phyloP scores from a whole-genome alignment of 2,329 filamentous ascomycete genomes.

The Cladophialophora exuberans region DNA sequence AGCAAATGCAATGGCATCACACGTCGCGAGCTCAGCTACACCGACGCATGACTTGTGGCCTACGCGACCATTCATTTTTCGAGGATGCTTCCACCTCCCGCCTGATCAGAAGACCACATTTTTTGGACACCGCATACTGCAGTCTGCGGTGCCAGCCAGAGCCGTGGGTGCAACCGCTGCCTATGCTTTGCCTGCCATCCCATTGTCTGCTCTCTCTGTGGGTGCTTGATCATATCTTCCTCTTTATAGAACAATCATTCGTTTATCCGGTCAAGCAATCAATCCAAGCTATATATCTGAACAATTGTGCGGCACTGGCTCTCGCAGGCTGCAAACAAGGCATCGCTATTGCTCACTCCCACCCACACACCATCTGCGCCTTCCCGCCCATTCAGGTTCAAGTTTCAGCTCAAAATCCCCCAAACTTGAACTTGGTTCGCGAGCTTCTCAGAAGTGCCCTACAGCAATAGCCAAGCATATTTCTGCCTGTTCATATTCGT shows the following conservation, averaged over 20 bases:
- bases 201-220: too few species aligned
- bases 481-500: constrained; percentile 16
- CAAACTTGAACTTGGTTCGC: neutral
- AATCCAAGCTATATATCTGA: neutral
- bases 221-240: too few species aligned
- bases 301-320: too few species aligned
- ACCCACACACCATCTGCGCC: too few species aligned
- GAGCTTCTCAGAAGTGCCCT: neutral
- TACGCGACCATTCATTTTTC: constrained; percentile 5
- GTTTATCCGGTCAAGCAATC: neutral
- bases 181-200: too few species aligned
- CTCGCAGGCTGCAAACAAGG: constrained; percentile 10
- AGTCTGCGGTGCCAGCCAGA: neutral
- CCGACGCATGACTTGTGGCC: too few species aligned
- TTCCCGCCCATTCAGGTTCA: too few species aligned
- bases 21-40: constrained; percentile 9
- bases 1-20: neutral
- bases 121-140: too few species aligned
- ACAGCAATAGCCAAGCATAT: constrained; percentile 9
- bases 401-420: too few species aligned
- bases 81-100: neutral
- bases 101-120: constrained; percentile 17
- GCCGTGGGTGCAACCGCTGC: neutral
- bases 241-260: constrained; percentile 4
- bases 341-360: constrained; percentile 3